Evolutionary conservation across 2,329 filamentous ascomycete species (phyloP), one percentile per base, ranked within the genome.

Genomic region (Aspergillus quadrilineatus): DNA sequence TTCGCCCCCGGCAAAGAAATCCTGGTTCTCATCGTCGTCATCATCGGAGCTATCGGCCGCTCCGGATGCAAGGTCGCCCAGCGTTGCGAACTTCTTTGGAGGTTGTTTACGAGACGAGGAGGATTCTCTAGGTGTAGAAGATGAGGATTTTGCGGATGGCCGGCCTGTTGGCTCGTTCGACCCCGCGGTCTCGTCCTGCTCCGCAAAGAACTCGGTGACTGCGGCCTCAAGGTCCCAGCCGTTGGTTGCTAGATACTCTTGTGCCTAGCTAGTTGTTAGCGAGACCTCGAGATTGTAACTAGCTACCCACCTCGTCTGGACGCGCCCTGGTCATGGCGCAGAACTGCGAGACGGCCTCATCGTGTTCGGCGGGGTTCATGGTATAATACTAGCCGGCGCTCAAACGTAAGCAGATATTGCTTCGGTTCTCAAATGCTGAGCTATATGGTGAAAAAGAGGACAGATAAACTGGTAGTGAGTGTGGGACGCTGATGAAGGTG

Each of bases 181-280:
- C 65, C 69, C 60, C 66, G 69, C 57, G 28, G 66, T 67, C 59
- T 77, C 73, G 55, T 77, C 69, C 60, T 78, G 76, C 57, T 77
- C 75, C 34, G 75, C 73, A 67, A 84, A 90, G 75, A 81, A 89
- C 50, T 84, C 81, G 30, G 83, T 80, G 53, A 83, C 81, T 14
- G 88, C 88, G 8, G 79, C 75, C 62, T 82, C 79, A 43, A 90
- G 75, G 66, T 91, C 82, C 87, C 89, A 91, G 61, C 82, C 76
- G 66, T 82, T 85, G 36, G 82, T 80, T 22, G 79, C 77, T 6
- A 93, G 84, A 63, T 89, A 89, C 59, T 87, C 80, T 55, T 79
- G 79, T 46, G 89, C 89, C 88, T 92, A 37, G 10, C 9, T 8
- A 7, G 12, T 43, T 10, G 41, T 43, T 26, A 43, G 6, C 45